A percentile compares a stretch with the other conserved stretches of the same genome.
These are phyloP conservation scores for Niebla homalea DNA, from an alignment of 495 filamentous ascomycete species.

Conservation along the genomic window DNA sequence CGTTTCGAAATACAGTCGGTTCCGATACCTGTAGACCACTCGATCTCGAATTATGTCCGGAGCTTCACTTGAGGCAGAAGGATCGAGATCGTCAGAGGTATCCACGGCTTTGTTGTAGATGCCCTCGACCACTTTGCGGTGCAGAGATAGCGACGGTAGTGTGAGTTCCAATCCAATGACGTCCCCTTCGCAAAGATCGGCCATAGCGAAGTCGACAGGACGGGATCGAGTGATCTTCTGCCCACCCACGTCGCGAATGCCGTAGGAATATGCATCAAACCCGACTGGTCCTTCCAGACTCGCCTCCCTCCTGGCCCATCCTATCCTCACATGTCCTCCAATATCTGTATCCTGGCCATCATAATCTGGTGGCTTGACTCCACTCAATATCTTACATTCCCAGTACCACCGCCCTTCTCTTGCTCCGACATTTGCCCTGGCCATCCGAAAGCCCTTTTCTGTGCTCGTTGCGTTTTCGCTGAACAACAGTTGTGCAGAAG, in stretches of 20 bases:
- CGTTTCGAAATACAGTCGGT: constrained; percentile 86
- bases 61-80: constrained; percentile 23
- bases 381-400: constrained; percentile 77
- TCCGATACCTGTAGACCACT: constrained; percentile 85
- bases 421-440: constrained; percentile 74
- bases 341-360: constrained; percentile 1
- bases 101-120: constrained; percentile 77
- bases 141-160: constrained; percentile 68
- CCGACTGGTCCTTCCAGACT: constrained; percentile 87
- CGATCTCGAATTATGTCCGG: constrained; percentile 84
- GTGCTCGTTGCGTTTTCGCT: constrained; percentile 46
- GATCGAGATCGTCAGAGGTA: constrained; percentile 39
- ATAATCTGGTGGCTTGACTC: constrained; percentile 29
- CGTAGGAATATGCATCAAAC: constrained; percentile 94
- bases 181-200: constrained; percentile 53
- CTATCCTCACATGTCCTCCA: constrained; percentile 72
- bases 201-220: constrained; percentile 61
- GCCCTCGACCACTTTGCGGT: constrained; percentile 77
- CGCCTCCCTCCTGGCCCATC: constrained; percentile 81
- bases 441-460: constrained; percentile 69
- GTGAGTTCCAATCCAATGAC: constrained; percentile 90
- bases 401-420: constrained; percentile 90
- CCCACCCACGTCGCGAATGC: constrained; percentile 73
- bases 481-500: constrained; percentile 62
- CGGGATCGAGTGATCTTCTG: constrained; percentile 91